Evolutionary conservation across 2,329 filamentous ascomycete genomes (phyloP).

Genomic region (Hypoxylon sp.): DNA sequence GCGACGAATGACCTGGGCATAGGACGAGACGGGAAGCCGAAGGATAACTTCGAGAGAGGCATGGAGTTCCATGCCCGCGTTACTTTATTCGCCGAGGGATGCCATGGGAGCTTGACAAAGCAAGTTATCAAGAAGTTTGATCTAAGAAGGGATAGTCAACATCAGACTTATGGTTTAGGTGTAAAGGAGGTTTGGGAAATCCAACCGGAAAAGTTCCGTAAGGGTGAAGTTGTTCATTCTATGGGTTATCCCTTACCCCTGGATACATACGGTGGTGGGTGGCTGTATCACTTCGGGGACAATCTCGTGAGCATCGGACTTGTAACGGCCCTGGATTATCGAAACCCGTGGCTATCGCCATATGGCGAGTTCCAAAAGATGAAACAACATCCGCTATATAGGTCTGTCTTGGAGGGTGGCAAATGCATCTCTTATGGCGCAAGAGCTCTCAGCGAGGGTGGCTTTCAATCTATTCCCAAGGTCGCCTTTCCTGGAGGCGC

Average conservation of each 20-base stretch:
- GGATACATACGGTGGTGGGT: constrained; percentile 96
- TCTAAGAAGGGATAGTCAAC: constrained; percentile 86
- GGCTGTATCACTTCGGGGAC: constrained; percentile 99
- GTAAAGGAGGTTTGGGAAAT: constrained; percentile 99
- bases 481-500: constrained; percentile 96
- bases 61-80: constrained; percentile 98
- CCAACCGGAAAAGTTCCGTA: constrained; percentile 89
- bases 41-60: constrained; percentile 91
- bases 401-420: constrained; percentile 87
- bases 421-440: constrained; percentile 98
- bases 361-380: constrained; percentile 98
- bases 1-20: constrained; percentile 96
- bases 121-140: constrained; percentile 96
- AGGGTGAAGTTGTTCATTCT: constrained; percentile 87
- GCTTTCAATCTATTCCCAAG: constrained; percentile 97
- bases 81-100: constrained; percentile 94
- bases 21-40: constrained; percentile 82
- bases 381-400: constrained; percentile 96
- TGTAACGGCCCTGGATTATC: constrained; percentile 93
- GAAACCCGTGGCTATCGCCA: constrained; percentile 95
- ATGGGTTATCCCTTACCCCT: constrained; percentile 91
- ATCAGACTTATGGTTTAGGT: constrained; percentile 94
- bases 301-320: constrained; percentile 94
- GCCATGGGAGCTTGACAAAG: constrained; percentile 95
- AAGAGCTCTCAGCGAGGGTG: constrained; percentile 90